phyloP scores from a whole-genome alignment of 2,329 filamentous ascomycete species.

The Ilyonectria destructans region DNA sequence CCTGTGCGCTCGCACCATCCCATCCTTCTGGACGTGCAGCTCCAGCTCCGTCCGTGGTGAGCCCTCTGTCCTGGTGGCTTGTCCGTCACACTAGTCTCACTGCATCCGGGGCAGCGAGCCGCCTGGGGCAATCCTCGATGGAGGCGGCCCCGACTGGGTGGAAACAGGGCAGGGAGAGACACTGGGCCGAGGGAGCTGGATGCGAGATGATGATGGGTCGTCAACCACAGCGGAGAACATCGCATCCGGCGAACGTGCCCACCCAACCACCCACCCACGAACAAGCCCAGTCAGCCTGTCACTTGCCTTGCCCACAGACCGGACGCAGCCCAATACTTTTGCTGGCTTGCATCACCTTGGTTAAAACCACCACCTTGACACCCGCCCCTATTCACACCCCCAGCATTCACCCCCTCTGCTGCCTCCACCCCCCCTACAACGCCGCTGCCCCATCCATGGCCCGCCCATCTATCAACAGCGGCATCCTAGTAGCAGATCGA shows the following conservation, averaged over 20 bases:
- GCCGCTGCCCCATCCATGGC: constrained; percentile 40
- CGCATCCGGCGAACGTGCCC: constrained; percentile 44
- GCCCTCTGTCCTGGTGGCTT: neutral
- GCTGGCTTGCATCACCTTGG: constrained; percentile 17
- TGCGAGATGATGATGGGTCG: constrained; percentile 30
- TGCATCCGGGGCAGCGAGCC: constrained; percentile 26
- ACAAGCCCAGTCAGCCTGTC: constrained; percentile 28
- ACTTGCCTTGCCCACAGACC: constrained; percentile 13
- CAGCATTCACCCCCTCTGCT: constrained; percentile 22
- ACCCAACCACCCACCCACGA: constrained; percentile 36
- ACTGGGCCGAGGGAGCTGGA: constrained; percentile 12
- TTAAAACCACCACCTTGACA: constrained; percentile 14
- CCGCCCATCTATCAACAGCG: constrained; percentile 46
- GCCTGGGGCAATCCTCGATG: constrained; percentile 15
- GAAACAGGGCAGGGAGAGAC: constrained; percentile 6
- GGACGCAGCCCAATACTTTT: constrained; percentile 25
- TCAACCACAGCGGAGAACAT: constrained; percentile 30
- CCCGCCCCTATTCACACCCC: constrained; percentile 10
- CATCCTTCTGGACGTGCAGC: neutral
- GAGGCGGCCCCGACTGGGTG: constrained; percentile 15
- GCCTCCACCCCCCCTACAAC: constrained; percentile 38
- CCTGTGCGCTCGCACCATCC: constrained; percentile 5
- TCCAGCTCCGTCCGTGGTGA: neutral
- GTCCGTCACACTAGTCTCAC: constrained; percentile 31
- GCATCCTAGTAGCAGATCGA: constrained; percentile 50